These are phyloP conservation scores for Tagetes erecta DNA, from an alignment of 129 eudicot genomes.

Conservation along the genomic window DNA sequence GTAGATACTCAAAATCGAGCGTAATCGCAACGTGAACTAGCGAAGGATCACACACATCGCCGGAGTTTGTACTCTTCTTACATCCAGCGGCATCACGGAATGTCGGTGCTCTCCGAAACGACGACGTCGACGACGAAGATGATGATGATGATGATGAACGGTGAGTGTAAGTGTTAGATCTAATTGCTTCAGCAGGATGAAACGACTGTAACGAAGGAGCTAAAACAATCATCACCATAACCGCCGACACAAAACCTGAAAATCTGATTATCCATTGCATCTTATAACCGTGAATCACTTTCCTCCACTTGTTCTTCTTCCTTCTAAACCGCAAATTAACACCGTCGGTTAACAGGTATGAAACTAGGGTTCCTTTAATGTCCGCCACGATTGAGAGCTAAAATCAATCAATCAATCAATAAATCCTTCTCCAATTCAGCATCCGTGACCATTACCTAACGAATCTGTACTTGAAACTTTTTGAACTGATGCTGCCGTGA, in stretches of 20 bases:
- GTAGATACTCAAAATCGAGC: conserved; percentile 71
- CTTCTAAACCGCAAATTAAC: conserved; percentile 28
- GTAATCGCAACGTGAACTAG: conserved; percentile 89
- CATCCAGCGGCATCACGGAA: conserved; percentile 70
- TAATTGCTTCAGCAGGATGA: conserved; percentile 95
- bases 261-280: conserved; percentile 86
- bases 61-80: conserved; percentile 15
- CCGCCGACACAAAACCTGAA: conserved; percentile 68
- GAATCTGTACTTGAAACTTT: conserved; percentile 15
- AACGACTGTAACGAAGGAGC: conserved; percentile 83
- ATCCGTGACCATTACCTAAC: not conserved
- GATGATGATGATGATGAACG: not conserved
- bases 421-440: not conserved
- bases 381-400: conserved; percentile 49
- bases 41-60: conserved; percentile 60
- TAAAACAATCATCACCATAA: conserved; percentile 66
- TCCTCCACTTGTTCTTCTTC: conserved; percentile 27
- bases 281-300: conserved; percentile 17
- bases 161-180: conserved; percentile 40
- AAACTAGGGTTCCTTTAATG: conserved; percentile 51
- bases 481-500: conserved; percentile 30
- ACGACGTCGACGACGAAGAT: not conserved
- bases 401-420: not conserved
- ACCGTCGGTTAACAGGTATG: conserved; percentile 18
- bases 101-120: conserved; percentile 45